Base-by-base conservation (phyloP, 768 basidiomycete species). In the Holtermanniella nyarrowii region DNA sequence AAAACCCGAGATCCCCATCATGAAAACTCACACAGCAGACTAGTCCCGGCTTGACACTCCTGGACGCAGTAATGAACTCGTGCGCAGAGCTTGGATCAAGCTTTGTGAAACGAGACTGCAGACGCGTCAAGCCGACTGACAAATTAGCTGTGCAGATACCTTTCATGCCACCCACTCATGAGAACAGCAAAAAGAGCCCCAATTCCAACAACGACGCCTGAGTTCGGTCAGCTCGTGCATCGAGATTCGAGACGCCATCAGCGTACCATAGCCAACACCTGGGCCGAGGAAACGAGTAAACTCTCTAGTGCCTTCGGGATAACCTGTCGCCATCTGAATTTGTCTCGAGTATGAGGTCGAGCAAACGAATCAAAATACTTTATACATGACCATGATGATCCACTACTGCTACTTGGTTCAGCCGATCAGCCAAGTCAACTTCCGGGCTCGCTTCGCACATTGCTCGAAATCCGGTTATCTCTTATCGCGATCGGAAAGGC, bases 41-140 rank as follows among this genome's bases (percentile, higher is more conserved):
- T 5, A 59, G 51, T 18, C 58, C 58, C 5, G 58, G 58, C 26
- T 59, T 59, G 52, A 59, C 46, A 10, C 47, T 49, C 40, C 52
- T 10, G 21, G 43, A 46, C 22, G 54, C 58, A 1, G 58, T 56
- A 3, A 46, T 51, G 24, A 59, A 59, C 39, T 59, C 58, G 10
- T 42, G 14, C 5, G 58, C 57, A 37, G 47, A 54, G 37, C 42
- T 42, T 2, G 57, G 26, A 41, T 54, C 49, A 42, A 47, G 48
- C 13, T 49, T n/a, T 5, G 57, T 58, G 46, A 54, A 58, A 4
- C 57, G 48, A 3, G 42, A 21, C 44, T 58, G 57, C 16, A 58
- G 49, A 16, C 51, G 37, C 10, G 53, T 58, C 53, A 58, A 51
- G 0, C 37, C 57, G 24, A 54, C 57, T 58, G 42, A 20, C 4